Percentiles rank a stretch among this genome's conserved stretches.
These are phyloP conservation scores for Fabrea salina DNA, from an alignment of 169 alveolate species.

Conservation along the genomic window DNA sequence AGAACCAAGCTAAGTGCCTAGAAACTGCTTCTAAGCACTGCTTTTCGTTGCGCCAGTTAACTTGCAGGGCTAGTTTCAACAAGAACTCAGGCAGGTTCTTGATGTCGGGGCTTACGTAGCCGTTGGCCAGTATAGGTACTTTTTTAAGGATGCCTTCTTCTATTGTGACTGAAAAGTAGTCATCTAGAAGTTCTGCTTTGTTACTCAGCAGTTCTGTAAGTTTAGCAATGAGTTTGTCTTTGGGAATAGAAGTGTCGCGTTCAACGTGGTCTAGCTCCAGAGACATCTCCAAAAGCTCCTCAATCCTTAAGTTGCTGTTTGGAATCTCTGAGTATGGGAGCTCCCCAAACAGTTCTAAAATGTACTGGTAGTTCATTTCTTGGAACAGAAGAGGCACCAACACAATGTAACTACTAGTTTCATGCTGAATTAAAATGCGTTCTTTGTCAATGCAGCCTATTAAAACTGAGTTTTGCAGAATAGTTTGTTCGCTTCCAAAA, in stretches of 20 bases:
- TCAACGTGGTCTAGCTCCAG: neutral
- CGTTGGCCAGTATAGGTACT: slow-evolving; percentile 1
- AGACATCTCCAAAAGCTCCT: neutral
- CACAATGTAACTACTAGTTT: slow-evolving; percentile 33
- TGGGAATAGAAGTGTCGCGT: neutral
- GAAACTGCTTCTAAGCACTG: slow-evolving; percentile 6
- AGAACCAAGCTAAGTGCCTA: slow-evolving; percentile 16
- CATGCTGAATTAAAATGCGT: slow-evolving; percentile 64
- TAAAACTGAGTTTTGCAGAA: slow-evolving; percentile 52
- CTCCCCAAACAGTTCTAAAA: slow-evolving; percentile 65
- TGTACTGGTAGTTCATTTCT: slow-evolving; percentile 64
- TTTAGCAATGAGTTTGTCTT: neutral
- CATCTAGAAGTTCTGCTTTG: slow-evolving; percentile 11
- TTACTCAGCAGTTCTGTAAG: neutral
- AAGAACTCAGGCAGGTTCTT: slow-evolving; percentile 17
- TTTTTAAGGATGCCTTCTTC: neutral
- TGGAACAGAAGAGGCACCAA: slow-evolving; percentile 24
- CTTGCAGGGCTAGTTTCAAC: neutral
- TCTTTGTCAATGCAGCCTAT: slow-evolving; percentile 70
- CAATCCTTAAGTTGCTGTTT: neutral
- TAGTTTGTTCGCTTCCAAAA: slow-evolving; percentile 37
- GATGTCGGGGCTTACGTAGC: neutral
- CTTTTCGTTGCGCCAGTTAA: slow-evolving; percentile 18
- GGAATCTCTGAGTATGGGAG: slow-evolving; percentile 58
- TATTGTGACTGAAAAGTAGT: neutral